Conservation (phyloP, 2,329 filamentous ascomycete genomes). For the Colletotrichum sp. region DNA sequence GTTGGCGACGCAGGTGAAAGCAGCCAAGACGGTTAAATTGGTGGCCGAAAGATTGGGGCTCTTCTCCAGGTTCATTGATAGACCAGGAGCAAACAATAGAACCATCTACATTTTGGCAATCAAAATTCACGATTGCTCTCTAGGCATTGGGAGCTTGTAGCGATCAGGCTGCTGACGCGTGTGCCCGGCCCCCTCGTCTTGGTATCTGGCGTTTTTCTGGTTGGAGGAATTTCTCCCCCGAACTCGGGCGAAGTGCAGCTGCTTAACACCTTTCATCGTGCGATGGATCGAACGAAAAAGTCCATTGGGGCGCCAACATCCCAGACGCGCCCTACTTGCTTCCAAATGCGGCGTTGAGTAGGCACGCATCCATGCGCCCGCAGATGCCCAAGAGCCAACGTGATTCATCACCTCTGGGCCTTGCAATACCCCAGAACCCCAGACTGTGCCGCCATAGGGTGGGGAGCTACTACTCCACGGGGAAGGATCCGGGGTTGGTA, state of each 20-base stretch:
- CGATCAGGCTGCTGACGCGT: background rate
- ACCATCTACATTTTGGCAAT: background rate
- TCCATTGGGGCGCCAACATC: background rate
- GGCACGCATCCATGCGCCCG: background rate
- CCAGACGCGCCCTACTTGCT: background rate
- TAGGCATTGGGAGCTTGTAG: background rate
- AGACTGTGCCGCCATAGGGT: background rate
- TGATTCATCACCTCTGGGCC: background rate
- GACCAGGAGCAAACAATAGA: no score
- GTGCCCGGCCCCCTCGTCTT: background rate
- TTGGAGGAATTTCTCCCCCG: background rate
- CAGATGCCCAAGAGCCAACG: background rate
- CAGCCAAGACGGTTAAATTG: background rate
- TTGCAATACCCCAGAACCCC: background rate
- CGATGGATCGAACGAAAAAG: background rate
- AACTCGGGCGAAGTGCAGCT: background rate
- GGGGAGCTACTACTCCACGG: background rate
- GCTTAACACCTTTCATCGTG: background rate
- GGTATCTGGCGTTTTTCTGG: background rate
- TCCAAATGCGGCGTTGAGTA: background rate
- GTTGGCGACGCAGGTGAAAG: background rate
- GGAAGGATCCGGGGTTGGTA: background rate
- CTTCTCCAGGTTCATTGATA: no score
- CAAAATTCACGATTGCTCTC: background rate
- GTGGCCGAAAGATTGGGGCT: background rate